Evolutionary conservation across 2,329 filamentous ascomycete species (phyloP), one percentile per base, ranked within the genome.

Genomic region (Macrophomina tecta): DNA sequence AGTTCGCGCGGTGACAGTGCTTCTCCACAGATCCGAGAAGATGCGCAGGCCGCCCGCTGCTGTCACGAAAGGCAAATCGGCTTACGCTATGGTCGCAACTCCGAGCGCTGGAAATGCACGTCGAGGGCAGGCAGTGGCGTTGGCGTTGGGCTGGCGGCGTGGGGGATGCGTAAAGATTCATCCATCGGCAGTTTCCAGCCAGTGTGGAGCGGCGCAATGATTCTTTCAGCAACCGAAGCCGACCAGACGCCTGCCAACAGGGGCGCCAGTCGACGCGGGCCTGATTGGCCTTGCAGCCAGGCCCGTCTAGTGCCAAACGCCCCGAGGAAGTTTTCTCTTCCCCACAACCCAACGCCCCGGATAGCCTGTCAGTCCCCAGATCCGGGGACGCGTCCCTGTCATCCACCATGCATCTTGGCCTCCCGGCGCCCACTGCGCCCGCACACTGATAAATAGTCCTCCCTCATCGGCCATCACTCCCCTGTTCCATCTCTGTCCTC

Each of bases 101-200:
- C 40, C 56, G 42, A 48, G 56, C 8, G 6, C 18, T 18, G 7
- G 28, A 34, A n/a, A 18, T 11, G 51, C 16, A 18, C 16, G 4
- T 32, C 32, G 32, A 34, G 23, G 18, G 49, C 23, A 52, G 28
- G 5, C 23, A 36, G 51, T 55, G 51, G 51, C 32, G 51, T 55
- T 12, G 56, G 30, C 56, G 38, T 5, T 40, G 40, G 40, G 32
- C 8, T 30, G 12, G 23, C 12, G 23, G 28, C 38, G 56, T 14
- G 56, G 42, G 36, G 56, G n/a, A 28, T 61, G 56, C 56, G 56
- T 61, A 61, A 61, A 61, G 56, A 61, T 61, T 61, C 56, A 61
- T 61, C 56, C 56, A 61, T 23, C 56, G 56, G 56, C 56, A 61
- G 9, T 48, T 34, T 4, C 40, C 55, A 32, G 23, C 49, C 30